These are phyloP conservation scores for Begonia loranthoides DNA, from an alignment of 306 rosid species.

Conservation along the genomic window DNA sequence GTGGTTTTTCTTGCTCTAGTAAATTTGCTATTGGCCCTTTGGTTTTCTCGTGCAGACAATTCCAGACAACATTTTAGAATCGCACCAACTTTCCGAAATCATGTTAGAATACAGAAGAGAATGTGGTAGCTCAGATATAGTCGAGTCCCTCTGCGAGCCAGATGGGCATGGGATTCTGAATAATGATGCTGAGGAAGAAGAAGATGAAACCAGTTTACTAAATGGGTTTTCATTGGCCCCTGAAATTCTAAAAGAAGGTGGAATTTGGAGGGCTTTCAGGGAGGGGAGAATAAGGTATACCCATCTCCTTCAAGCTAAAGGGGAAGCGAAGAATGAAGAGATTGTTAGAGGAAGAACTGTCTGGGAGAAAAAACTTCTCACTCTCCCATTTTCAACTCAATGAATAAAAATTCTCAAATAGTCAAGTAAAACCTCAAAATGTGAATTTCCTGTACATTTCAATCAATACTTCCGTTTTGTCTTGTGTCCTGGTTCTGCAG, in stretches of 20 bases:
- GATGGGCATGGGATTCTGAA: constrained; percentile 47
- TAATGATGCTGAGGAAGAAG: constrained; percentile 29
- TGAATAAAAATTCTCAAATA: constrained; percentile 1
- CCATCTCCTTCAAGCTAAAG: constrained; percentile 56
- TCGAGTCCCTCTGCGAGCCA: constrained; percentile 67
- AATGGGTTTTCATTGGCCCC: constrained; percentile 56
- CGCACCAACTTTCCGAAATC: constrained; percentile 56
- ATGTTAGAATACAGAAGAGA: constrained; percentile 67
- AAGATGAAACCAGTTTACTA: constrained; percentile 22
- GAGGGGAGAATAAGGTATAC: constrained; percentile 44
- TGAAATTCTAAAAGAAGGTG: constrained; percentile 45
- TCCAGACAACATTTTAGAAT: constrained; percentile 55
- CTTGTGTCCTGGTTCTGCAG: background rate
- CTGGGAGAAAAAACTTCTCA: constrained; percentile 55
- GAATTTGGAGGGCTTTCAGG: constrained; percentile 40
- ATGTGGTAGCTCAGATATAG: constrained; percentile 67
- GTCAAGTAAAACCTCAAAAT: background rate
- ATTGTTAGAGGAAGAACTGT: constrained; percentile 74
- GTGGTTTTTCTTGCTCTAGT: too few relatives aligned
- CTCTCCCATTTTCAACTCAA: constrained; percentile 30
- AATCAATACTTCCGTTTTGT: background rate
- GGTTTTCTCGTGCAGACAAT: constrained; percentile 34
- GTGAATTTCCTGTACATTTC: background rate
- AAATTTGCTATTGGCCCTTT: background rate
- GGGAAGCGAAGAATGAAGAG: constrained; percentile 45